A percentile compares a stretch with the other conserved stretches of the same genome.
These are phyloP conservation scores for Fusarium verticillioides DNA, from an alignment of 2,329 filamentous ascomycete genomes.

Conservation along the genomic window DNA sequence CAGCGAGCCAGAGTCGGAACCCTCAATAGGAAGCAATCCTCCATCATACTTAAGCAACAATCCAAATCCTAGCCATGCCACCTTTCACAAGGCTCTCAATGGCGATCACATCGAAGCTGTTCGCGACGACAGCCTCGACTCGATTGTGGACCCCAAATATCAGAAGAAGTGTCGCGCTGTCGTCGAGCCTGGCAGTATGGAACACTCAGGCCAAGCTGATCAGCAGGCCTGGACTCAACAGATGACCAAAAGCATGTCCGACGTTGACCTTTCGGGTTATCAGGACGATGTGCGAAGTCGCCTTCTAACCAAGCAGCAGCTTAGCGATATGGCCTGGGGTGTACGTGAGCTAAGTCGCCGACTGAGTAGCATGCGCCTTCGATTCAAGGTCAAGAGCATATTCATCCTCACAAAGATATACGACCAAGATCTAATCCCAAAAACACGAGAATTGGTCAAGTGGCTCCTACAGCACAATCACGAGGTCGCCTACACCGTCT, in stretches of 20 bases:
- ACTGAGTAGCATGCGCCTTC: conserved; percentile 83
- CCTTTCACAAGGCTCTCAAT: conserved; percentile 18
- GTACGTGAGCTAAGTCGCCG: conserved; percentile 90
- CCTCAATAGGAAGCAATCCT: conserved; percentile 47
- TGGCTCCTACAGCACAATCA: conserved; percentile 84
- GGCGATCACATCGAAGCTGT: conserved; percentile 24
- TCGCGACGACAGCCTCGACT: conserved; percentile 33
- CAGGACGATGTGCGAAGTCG: conserved; percentile 64
- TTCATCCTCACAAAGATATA: conserved; percentile 94
- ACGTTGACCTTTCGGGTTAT: conserved; percentile 52
- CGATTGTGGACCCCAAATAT: conserved; percentile 38
- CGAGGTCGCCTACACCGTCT: conserved; percentile 78
- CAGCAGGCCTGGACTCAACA: conserved; percentile 65
- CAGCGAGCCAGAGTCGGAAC: conserved; percentile 43
- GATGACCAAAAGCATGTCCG: conserved; percentile 57
- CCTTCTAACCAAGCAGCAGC: conserved; percentile 92
- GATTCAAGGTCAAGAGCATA: conserved; percentile 82
- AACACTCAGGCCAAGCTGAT: conserved; percentile 63
- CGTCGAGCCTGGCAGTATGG: conserved; percentile 55
- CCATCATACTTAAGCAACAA: conserved; percentile 29
- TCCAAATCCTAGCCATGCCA: conserved; percentile 21
- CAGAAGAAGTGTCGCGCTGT: conserved; percentile 44
- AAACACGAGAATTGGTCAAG: conserved; percentile 79
- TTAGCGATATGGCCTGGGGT: conserved; percentile 97
- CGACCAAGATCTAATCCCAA: conserved; percentile 80